phyloP scores from a whole-genome alignment of 345 rosid genomes.

The Eucalyptus curtisii region DNA sequence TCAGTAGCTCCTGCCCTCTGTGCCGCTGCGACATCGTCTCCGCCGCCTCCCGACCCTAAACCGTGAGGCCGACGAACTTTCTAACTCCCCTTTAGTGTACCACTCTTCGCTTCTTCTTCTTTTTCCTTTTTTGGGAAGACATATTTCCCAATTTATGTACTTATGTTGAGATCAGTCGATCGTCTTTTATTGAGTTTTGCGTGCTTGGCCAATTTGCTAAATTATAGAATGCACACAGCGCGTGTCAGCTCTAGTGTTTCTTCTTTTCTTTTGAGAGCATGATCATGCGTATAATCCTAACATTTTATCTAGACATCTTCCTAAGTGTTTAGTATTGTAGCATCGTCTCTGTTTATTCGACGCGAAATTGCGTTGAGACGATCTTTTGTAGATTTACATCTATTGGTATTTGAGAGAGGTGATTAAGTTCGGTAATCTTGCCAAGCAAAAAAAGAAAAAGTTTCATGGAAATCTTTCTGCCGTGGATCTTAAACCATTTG shows the following conservation, averaged over 20 bases:
- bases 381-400: background rate
- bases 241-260: background rate
- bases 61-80: background rate
- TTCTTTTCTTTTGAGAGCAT: background rate
- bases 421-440: background rate
- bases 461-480: background rate
- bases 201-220: background rate
- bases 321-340: background rate
- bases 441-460: background rate
- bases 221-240: background rate
- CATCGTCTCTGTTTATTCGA: background rate
- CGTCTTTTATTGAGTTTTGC: background rate
- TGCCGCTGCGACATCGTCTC: conserved; percentile 3
- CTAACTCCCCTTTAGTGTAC: background rate
- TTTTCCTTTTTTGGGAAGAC: background rate
- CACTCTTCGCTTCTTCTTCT: background rate
- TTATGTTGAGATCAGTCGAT: background rate
- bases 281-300: background rate
- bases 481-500: background rate
- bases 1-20: conserved; percentile 3
- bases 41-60: background rate
- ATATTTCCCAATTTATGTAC: background rate
- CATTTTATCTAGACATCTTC: background rate
- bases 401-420: background rate
- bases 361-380: rapidly evolving